phyloP scores from a whole-genome alignment of 73 alveolate species.

The Breviolum minutum region DNA sequence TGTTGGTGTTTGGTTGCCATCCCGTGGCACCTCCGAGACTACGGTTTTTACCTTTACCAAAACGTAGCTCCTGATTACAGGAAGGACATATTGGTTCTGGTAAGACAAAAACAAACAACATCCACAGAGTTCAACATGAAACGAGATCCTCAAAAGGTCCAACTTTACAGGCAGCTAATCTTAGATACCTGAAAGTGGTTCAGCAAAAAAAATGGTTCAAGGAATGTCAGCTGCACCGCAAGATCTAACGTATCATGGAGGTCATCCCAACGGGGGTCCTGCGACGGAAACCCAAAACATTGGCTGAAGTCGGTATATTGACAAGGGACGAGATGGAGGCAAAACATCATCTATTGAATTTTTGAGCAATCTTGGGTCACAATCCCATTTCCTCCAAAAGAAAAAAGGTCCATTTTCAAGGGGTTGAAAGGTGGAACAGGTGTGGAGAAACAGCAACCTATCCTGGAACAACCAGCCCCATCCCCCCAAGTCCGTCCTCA shows the following conservation, averaged over 20 bases:
- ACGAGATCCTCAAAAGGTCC: background rate
- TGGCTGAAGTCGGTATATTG: background rate
- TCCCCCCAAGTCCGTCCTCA: background rate
- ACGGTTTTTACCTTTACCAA: too few relatives aligned
- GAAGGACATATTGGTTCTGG: too few relatives aligned
- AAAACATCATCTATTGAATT: too few relatives aligned
- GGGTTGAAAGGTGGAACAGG: too few relatives aligned
- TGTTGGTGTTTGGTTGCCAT: too few relatives aligned
- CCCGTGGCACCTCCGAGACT: too few relatives aligned
- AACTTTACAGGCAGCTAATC: background rate
- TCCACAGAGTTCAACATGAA: background rate
- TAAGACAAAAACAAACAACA: too few relatives aligned
- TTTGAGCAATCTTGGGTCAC: too few relatives aligned
- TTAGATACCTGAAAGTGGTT: background rate
- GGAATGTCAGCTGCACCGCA: conserved; percentile 17
- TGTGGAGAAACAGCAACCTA: background rate
- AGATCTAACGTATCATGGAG: conserved; percentile 39
- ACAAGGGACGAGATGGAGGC: background rate
- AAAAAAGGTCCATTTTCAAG: too few relatives aligned
- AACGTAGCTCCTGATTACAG: too few relatives aligned
- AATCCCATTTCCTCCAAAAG: too few relatives aligned
- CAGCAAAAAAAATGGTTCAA: background rate
- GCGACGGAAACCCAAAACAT: background rate
- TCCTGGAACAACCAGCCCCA: background rate
- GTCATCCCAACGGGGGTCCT: conserved; percentile 90